A percentile compares a stretch with the other conserved stretches of the same genome.
Conservation (phyloP, 2,329 filamentous ascomycete genomes). For the Colletotrichum euphorbiae region DNA sequence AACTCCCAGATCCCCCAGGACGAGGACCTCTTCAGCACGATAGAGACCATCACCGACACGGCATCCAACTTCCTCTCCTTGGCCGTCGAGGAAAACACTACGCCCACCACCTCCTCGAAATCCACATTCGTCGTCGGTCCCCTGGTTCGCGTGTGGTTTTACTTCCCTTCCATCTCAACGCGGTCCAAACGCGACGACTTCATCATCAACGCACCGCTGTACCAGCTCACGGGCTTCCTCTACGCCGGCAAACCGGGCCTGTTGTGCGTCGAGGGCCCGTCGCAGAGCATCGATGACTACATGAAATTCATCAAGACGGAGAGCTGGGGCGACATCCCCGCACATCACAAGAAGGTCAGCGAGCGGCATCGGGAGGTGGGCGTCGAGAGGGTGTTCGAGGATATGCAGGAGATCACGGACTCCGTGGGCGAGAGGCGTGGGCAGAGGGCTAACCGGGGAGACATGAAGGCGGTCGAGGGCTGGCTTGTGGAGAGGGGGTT, state of each 20-base stretch:
- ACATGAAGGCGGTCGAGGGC: constrained; percentile 64
- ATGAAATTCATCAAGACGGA: constrained; percentile 74
- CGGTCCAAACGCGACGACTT: constrained; percentile 69
- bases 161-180: constrained; percentile 71
- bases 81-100: constrained; percentile 29
- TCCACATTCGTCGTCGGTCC: constrained; percentile 29
- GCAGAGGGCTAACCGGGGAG: constrained; percentile 60
- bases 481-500: constrained; percentile 60
- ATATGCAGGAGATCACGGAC: constrained; percentile 70
- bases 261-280: constrained; percentile 62
- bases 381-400: constrained; percentile 56
- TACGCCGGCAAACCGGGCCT: constrained; percentile 70
- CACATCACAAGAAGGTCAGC: constrained; percentile 72
- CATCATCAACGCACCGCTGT: constrained; percentile 63
- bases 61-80: constrained; percentile 48
- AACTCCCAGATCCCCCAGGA: constrained; percentile 53
- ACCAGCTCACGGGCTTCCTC: constrained; percentile 68
- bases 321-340: constrained; percentile 71
- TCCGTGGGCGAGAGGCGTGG: constrained; percentile 59
- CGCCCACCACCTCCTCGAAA: neutral
- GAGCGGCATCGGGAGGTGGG: constrained; percentile 61
- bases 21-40: constrained; percentile 57
- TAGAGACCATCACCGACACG: constrained; percentile 57
- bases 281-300: constrained; percentile 63
- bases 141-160: constrained; percentile 69